Percentiles rank a stretch among this genome's conserved stretches.
These are phyloP conservation scores for Kuraishia capsulata DNA, from an alignment of 805 yeast species.

Conservation along the genomic window DNA sequence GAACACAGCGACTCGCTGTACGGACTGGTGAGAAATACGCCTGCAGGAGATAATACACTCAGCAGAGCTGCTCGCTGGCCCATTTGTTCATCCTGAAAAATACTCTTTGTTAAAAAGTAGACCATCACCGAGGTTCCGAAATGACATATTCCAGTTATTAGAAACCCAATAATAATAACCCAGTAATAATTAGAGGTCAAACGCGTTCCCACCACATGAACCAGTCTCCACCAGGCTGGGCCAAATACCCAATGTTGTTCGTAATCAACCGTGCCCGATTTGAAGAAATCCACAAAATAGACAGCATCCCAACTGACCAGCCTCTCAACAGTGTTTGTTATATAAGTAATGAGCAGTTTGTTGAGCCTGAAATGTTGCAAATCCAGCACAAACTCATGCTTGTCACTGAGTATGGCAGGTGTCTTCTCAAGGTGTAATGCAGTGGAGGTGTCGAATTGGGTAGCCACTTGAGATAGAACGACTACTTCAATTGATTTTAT, in stretches of 20 bases:
- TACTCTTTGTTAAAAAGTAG: slow-evolving; percentile 33
- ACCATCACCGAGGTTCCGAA: slow-evolving; percentile 37
- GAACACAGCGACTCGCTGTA: slow-evolving; percentile 75
- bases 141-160: slow-evolving; percentile 45
- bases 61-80: slow-evolving; percentile 25
- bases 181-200: slow-evolving; percentile 28
- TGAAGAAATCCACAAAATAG: slow-evolving; percentile 54
- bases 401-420: background rate
- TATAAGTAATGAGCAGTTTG: background rate
- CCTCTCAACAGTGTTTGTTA: slow-evolving; percentile 30
- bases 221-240: slow-evolving; percentile 58
- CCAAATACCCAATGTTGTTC: slow-evolving; percentile 93
- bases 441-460: slow-evolving; percentile 42
- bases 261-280: slow-evolving; percentile 34
- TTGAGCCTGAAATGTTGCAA: too few species aligned
- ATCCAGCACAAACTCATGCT: background rate
- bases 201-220: slow-evolving; percentile 12
- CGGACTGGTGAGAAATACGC: slow-evolving; percentile 63
- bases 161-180: slow-evolving; percentile 34
- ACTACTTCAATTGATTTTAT: slow-evolving; percentile 28
- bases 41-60: slow-evolving; percentile 66
- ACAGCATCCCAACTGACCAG: slow-evolving; percentile 83
- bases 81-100: slow-evolving; percentile 9
- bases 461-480: slow-evolving; percentile 29
- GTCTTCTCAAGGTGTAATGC: slow-evolving; percentile 20